Evolutionary conservation across 495 filamentous ascomycete species (phyloP).

Genomic region (Lasiosphaeria hispida): DNA sequence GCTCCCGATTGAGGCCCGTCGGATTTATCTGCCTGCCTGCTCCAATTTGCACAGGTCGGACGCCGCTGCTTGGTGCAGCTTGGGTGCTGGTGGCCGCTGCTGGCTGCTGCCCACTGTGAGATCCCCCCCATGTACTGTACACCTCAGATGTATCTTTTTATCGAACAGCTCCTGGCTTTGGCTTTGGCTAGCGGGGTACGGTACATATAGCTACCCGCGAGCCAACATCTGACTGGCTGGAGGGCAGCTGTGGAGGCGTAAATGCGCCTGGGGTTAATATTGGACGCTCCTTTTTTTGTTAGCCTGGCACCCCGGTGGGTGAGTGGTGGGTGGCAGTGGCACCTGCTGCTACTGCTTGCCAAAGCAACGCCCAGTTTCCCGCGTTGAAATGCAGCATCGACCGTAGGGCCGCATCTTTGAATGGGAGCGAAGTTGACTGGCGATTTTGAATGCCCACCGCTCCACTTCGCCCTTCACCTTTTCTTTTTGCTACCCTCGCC

Average conservation of each 20-base stretch:
- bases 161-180: too few relatives aligned
- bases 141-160: too few relatives aligned
- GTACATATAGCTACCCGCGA: too few relatives aligned
- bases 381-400: constrained; percentile 7
- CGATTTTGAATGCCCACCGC: constrained; percentile 14
- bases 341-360: not conserved
- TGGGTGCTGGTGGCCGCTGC: too few relatives aligned
- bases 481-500: constrained; percentile 10
- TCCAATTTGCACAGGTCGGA: too few relatives aligned
- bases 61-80: too few relatives aligned
- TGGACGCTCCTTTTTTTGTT: constrained; percentile 5
- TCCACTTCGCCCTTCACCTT: constrained; percentile 8
- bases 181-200: too few relatives aligned
- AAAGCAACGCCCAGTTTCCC: constrained; percentile 15
- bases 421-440: constrained; percentile 3
- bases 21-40: too few relatives aligned
- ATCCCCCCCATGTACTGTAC: too few relatives aligned
- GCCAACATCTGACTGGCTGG: not conserved
- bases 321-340: not conserved
- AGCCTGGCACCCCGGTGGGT: not conserved
- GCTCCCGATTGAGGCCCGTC: too few relatives aligned
- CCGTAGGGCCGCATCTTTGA: constrained; percentile 22
- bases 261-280: constrained; percentile 1
- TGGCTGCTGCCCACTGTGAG: too few relatives aligned
- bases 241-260: not conserved